Conservation (phyloP, 345 rosid genomes). For the Balakata baccata region DNA sequence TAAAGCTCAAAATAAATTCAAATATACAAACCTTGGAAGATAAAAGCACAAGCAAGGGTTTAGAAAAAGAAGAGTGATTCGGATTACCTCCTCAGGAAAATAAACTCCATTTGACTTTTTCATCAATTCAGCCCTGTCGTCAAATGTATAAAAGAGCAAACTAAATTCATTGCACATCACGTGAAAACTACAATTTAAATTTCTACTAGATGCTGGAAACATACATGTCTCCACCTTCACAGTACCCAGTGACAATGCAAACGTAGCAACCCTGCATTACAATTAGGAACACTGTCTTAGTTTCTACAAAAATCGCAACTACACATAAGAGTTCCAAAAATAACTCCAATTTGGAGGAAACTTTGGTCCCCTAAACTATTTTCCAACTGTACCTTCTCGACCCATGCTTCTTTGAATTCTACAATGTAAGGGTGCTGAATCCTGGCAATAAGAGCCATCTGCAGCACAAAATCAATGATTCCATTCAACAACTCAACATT, state of each 20-base stretch:
- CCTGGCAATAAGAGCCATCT: conserved; percentile 95
- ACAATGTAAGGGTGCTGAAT: conserved; percentile 89
- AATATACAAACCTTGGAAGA: not conserved
- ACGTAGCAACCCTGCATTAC: conserved; percentile 88
- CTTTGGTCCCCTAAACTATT: not conserved
- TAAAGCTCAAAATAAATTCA: conserved; percentile 13
- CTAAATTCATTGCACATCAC: conserved; percentile 8
- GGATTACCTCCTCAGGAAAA: conserved; percentile 85
- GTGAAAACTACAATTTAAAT: conserved; percentile 14
- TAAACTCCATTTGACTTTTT: conserved; percentile 80
- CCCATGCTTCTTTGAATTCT: conserved; percentile 99
- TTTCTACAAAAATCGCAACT: not conserved
- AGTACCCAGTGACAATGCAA: conserved; percentile 97
- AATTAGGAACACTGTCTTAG: not conserved
- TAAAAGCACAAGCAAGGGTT: not conserved
- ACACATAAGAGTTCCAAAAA: not conserved
- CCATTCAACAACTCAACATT: conserved; percentile 1
- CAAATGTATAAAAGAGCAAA: conserved; percentile 10
- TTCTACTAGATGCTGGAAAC: conserved; percentile 25
- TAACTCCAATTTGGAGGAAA: not conserved
- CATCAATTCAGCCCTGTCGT: conserved; percentile 88
- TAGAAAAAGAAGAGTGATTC: not conserved
- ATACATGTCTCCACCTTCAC: conserved; percentile 99
- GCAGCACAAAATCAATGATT: conserved; percentile 12
- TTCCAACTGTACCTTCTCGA: conserved; percentile 59